These are phyloP conservation scores for Funneliformis caledonium DNA, from an alignment of 371 early-diverging fungal species.

Conservation along the genomic window DNA sequence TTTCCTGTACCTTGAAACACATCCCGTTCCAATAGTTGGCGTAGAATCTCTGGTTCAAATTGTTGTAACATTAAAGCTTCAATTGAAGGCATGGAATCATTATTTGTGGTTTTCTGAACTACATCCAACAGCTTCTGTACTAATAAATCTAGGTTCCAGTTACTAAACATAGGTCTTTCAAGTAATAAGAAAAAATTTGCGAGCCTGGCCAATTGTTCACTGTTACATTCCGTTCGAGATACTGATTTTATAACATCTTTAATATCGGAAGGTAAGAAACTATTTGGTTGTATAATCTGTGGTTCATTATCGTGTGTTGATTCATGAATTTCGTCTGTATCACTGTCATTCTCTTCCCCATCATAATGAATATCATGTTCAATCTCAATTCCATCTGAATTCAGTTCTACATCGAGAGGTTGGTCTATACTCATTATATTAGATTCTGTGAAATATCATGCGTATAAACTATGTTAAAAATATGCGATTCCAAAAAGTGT, in stretches of 20 bases:
- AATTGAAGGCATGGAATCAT: not conserved
- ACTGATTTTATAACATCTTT: not conserved
- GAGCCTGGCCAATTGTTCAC: slow-evolving; percentile 12
- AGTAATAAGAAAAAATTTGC: slow-evolving; percentile 3
- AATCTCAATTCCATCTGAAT: slow-evolving; percentile 3
- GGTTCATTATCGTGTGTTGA: not conserved
- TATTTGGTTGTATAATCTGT: slow-evolving; percentile 1
- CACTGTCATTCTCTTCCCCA: slow-evolving; percentile 1
- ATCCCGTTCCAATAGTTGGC: not conserved
- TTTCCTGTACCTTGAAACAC: not conserved
- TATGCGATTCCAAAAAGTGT: not conserved
- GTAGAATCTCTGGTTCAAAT: not conserved
- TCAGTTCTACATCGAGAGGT: not conserved
- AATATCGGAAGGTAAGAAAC: not conserved
- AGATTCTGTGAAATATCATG: not conserved
- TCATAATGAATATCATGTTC: slow-evolving; percentile 15
- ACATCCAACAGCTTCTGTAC: not conserved
- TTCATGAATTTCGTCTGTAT: not conserved
- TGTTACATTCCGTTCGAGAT: not conserved
- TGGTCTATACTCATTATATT: slow-evolving; percentile 20
- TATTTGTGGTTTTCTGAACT: not conserved
- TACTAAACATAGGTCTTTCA: not conserved
- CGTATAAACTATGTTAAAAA: not conserved
- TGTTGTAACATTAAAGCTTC: not conserved
- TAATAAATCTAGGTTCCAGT: slow-evolving; percentile 23